Evolutionary conservation across 306 rosid species (phyloP).

Genomic region (Rubus idaeus): DNA sequence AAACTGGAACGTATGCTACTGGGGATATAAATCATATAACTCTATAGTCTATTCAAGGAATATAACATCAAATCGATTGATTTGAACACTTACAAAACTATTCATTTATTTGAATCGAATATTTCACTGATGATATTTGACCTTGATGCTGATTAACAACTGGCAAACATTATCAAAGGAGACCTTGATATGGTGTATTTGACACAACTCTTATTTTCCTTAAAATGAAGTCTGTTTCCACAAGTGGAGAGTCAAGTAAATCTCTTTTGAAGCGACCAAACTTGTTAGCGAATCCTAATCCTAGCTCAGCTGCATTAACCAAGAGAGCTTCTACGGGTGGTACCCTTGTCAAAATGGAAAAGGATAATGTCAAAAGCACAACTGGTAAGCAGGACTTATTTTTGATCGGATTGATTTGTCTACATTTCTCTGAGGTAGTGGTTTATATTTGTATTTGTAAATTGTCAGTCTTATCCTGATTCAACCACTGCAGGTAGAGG

Average conservation of each 20-base stretch:
- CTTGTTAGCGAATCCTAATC: conserved; percentile 45
- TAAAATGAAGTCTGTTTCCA: conserved; percentile 42
- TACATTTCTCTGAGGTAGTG: background rate
- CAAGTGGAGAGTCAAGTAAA: conserved; percentile 41
- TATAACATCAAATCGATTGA: background rate
- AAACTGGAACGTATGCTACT: background rate
- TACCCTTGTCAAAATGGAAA: conserved; percentile 42
- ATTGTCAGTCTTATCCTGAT: conserved; percentile 23
- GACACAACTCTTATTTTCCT: conserved; percentile 24
- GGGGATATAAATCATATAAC: background rate
- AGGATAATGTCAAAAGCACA: conserved; percentile 44
- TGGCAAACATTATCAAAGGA: background rate
- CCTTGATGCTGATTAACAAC: background rate
- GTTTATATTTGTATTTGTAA: conserved; percentile 1
- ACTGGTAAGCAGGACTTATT: conserved; percentile 51
- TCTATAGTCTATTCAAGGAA: background rate
- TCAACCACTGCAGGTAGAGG: conserved; percentile 53
- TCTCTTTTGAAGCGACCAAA: conserved; percentile 55
- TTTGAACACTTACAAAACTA: background rate
- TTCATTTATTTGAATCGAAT: background rate
- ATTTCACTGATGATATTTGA: background rate
- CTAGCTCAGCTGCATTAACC: conserved; percentile 49
- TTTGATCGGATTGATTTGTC: conserved; percentile 20
- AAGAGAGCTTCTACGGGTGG: conserved; percentile 70
- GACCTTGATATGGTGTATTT: conserved; percentile 11